These are phyloP conservation scores for Antitrichia curtipendula DNA, from an alignment of 225 moss, liverwort and hornwort genomes.

Conservation along the genomic window DNA sequence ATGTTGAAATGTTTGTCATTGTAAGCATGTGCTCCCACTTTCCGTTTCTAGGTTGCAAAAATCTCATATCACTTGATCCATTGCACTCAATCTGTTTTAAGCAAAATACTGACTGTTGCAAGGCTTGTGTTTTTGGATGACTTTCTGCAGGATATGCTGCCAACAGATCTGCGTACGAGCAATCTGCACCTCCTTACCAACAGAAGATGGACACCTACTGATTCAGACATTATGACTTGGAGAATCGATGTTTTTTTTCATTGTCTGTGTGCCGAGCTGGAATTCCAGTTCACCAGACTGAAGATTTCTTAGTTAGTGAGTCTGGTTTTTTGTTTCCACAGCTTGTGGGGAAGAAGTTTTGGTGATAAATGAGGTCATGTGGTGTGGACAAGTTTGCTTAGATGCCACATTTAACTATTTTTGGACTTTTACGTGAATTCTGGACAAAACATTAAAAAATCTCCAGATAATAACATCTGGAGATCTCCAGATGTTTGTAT, in stretches of 20 bases:
- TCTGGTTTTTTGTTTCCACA: background rate
- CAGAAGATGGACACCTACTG: conserved; percentile 23
- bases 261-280: background rate
- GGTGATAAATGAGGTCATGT: background rate
- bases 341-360: background rate
- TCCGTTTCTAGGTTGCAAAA: background rate
- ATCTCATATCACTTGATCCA: background rate
- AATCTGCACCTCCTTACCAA: background rate
- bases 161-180: background rate
- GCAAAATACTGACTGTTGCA: no score
- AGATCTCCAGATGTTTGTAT: no score
- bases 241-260: background rate
- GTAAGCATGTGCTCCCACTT: background rate
- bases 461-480: no score
- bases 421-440: no score
- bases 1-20: background rate
- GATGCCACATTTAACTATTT: no score
- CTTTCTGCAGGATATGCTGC: conserved; percentile 6
- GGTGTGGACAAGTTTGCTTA: background rate
- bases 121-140: background rate
- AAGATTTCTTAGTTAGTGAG: no score
- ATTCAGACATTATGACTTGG: background rate
- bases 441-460: no score
- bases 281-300: background rate
- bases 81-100: background rate